A percentile compares a stretch with the other conserved stretches of the same genome.
Conservation (phyloP, 345 rosid species). For the Gossypium mustelinum region DNA sequence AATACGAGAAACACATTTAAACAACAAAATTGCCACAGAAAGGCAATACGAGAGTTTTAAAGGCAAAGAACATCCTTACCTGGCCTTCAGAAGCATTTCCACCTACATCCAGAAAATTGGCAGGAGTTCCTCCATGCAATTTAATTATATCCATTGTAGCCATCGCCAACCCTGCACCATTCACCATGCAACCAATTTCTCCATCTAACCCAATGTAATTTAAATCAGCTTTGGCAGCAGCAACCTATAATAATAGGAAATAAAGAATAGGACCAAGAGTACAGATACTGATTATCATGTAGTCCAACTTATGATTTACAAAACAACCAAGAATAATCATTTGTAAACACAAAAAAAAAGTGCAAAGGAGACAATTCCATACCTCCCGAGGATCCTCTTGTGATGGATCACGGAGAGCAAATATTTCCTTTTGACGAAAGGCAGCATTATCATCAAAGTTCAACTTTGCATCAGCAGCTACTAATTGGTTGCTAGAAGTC, state of each 20-base stretch:
- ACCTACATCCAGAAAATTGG: constrained; percentile 97
- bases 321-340: too few species aligned
- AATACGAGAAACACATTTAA: not conserved
- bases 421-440: constrained; percentile 78
- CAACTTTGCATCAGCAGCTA: constrained; percentile 99
- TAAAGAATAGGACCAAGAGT: not conserved
- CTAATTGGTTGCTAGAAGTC: constrained; percentile 75
- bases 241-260: constrained; percentile 48
- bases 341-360: not conserved
- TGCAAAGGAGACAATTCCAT: constrained; percentile 14
- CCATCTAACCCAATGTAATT: constrained; percentile 98
- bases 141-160: constrained; percentile 99
- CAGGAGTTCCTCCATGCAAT: constrained; percentile 98
- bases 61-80: constrained; percentile 32
- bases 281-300: not conserved
- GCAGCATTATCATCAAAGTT: constrained; percentile 99
- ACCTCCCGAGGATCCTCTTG: constrained; percentile 99
- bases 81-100: constrained; percentile 97
- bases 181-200: constrained; percentile 99
- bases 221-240: constrained; percentile 93
- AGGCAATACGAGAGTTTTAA: not conserved
- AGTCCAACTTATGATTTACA: not conserved
- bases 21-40: not conserved
- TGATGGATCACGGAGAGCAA: constrained; percentile 81
- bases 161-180: constrained; percentile 99